Base-by-base conservation (phyloP, 805 yeast genomes). In the Wickerhamiella occidentalis region DNA sequence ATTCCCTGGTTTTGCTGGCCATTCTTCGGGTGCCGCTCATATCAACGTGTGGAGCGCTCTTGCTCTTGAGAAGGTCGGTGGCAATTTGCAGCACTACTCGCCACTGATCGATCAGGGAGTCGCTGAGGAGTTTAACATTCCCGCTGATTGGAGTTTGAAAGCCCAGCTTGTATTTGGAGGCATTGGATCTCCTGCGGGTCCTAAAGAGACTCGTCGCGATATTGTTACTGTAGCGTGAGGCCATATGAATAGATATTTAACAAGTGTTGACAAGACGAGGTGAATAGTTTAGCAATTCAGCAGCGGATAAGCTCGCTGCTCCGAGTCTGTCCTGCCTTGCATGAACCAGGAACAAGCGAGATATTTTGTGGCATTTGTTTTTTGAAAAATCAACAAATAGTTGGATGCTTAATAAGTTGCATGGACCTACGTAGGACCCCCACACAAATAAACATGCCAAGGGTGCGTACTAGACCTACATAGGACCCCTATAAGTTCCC, bases 51-150 rank as follows among this genome's bases (percentile, higher is more conserved):
- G 79, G 79, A 62, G 74, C 37, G 73, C 73, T 23, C 62, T 75
- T 23, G 64, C 68, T 45, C 65, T 64, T 29, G 59, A 70, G 50
- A 74, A 73, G 44, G 58, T 74, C 40, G 78, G 78, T 54, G 75
- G 68, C 53, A 74, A 72, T 55, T 65, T 75, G 55, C 79, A 75
- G 63, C 79, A 75, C 62, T 75, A 69, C 68, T 72, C 71, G 60
- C 72, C 68, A 43, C 63, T 64, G 44, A 69, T 75, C 47, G 64
- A 65, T 54, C 67, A 59, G 36, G 46, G 42, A 22, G 55, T 62
- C 15, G 70, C 69, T 44, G 54, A 69, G 54, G 64, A 67, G 53
- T 72, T 66, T 55, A 59, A 58, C 40, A 63, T 70, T 25, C 76
- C 76, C 50, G 60, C 57, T 44, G 57, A 62, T 44, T 73, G 76